Percentiles rank a stretch among this genome's conserved stretches.
Evolutionary conservation across 2,329 filamentous ascomycete species (phyloP).

Genomic region (Hypoxylon rubiginosum): DNA sequence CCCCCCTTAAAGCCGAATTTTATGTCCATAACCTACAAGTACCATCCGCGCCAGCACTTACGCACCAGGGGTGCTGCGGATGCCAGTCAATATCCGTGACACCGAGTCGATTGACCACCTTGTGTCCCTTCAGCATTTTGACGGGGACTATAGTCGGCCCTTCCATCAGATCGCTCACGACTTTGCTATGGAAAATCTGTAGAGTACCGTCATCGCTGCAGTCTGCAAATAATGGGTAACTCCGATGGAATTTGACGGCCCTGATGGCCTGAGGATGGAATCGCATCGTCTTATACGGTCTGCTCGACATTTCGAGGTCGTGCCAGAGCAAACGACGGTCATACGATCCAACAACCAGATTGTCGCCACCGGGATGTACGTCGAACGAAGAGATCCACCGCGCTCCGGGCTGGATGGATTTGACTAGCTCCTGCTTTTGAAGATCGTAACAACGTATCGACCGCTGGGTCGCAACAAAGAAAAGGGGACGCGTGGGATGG

Average conservation of each 20-base stretch:
- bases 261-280: slow-evolving; percentile 95
- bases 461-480: slow-evolving; percentile 96
- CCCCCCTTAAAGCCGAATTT: slow-evolving; percentile 24
- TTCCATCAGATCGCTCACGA: slow-evolving; percentile 94
- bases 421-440: slow-evolving; percentile 89
- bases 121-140: slow-evolving; percentile 93
- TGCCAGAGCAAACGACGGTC: slow-evolving; percentile 96
- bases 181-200: slow-evolving; percentile 97
- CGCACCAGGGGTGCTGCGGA: slow-evolving; percentile 91
- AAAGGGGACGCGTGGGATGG: slow-evolving; percentile 91
- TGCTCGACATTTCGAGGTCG: slow-evolving; percentile 89
- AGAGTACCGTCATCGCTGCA: slow-evolving; percentile 94
- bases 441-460: slow-evolving; percentile 95
- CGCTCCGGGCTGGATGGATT: slow-evolving; percentile 92
- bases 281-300: slow-evolving; percentile 95
- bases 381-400: slow-evolving; percentile 95
- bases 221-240: slow-evolving; percentile 88
- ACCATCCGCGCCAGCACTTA: slow-evolving; percentile 94
- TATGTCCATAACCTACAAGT: slow-evolving; percentile 90
- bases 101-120: slow-evolving; percentile 85
- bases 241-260: slow-evolving; percentile 87
- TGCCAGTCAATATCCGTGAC: slow-evolving; percentile 98
- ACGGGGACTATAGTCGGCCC: slow-evolving; percentile 96
- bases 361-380: slow-evolving; percentile 92
- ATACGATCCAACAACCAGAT: slow-evolving; percentile 94